These are phyloP conservation scores for Thymus mandschuricus DNA, from an alignment of 257 asterid genomes.

Conservation along the genomic window DNA sequence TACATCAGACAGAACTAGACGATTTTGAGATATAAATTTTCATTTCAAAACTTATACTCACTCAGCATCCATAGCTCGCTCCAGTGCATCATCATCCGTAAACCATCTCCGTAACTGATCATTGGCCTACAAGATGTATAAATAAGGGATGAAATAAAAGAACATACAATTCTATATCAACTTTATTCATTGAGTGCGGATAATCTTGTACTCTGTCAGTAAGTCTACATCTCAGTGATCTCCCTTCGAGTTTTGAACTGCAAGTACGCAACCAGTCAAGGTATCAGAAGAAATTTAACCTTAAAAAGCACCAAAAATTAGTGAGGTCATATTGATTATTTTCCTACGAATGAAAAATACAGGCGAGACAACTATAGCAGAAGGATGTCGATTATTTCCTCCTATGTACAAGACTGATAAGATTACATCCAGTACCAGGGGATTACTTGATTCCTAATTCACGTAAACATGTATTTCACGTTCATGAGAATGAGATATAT, in stretches of 20 bases:
- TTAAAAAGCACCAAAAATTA: too few relatives aligned
- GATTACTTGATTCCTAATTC: too few relatives aligned
- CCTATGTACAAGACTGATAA: too few relatives aligned
- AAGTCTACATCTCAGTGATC: constrained; percentile 73
- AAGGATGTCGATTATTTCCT: too few relatives aligned
- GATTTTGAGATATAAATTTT: neutral
- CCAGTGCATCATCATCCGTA: constrained; percentile 80
- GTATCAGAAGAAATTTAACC: too few relatives aligned
- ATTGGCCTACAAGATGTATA: constrained; percentile 59
- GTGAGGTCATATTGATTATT: neutral
- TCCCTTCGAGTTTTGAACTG: constrained; percentile 92
- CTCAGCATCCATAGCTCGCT: constrained; percentile 87
- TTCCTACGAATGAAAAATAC: too few relatives aligned
- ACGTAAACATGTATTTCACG: too few relatives aligned
- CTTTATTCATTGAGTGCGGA: neutral
- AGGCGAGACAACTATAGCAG: too few relatives aligned
- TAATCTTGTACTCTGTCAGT: constrained; percentile 73
- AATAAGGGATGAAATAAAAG: constrained; percentile 16
- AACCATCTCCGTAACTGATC: constrained; percentile 75
- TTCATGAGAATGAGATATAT: too few relatives aligned
- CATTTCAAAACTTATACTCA: constrained; percentile 36
- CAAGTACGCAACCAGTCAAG: neutral
- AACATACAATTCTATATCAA: neutral
- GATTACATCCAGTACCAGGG: too few relatives aligned
- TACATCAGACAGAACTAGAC: neutral